These are phyloP conservation scores for Lithohypha guttulata DNA, from an alignment of 2,329 filamentous ascomycete genomes.

Conservation along the genomic window DNA sequence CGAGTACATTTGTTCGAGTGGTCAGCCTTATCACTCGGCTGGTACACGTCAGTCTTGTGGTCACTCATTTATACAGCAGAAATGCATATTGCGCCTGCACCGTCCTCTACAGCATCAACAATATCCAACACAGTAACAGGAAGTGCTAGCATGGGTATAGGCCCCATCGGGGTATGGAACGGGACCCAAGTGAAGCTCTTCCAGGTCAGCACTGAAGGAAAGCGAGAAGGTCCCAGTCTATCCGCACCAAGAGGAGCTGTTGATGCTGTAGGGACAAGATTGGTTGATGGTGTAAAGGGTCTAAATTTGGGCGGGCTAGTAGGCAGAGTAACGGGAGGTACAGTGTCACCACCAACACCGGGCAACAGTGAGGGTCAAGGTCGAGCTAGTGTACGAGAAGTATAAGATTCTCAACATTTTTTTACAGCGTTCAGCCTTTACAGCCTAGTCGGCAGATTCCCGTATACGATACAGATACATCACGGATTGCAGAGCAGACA, in stretches of 20 bases:
- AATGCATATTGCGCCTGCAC: constrained; percentile 52
- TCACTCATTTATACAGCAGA: constrained; percentile 84
- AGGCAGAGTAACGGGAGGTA: constrained; percentile 14
- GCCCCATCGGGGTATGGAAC: constrained; percentile 89
- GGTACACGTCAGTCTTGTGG: constrained; percentile 95
- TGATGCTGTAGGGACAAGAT: constrained; percentile 81
- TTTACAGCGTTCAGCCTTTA: no score
- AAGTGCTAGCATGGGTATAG: constrained; percentile 44
- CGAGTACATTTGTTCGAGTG: constrained; percentile 87
- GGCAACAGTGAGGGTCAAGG: neutral
- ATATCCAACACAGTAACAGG: constrained; percentile 22
- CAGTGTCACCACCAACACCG: neutral
- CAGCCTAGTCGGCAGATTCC: neutral
- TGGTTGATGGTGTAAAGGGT: constrained; percentile 75
- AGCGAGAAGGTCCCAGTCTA: constrained; percentile 66
- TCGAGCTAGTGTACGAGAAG: constrained; percentile 7
- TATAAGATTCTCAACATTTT: neutral
- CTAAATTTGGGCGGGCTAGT: constrained; percentile 55
- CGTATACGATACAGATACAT: neutral
- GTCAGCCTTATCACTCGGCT: constrained; percentile 79
- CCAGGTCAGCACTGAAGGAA: constrained; percentile 67
- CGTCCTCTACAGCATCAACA: constrained; percentile 18
- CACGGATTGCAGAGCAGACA: neutral
- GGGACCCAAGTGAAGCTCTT: constrained; percentile 82
- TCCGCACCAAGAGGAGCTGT: constrained; percentile 81